Conservation (phyloP, 2,329 filamentous ascomycete species). For the Verticillium zaregamsianum region DNA sequence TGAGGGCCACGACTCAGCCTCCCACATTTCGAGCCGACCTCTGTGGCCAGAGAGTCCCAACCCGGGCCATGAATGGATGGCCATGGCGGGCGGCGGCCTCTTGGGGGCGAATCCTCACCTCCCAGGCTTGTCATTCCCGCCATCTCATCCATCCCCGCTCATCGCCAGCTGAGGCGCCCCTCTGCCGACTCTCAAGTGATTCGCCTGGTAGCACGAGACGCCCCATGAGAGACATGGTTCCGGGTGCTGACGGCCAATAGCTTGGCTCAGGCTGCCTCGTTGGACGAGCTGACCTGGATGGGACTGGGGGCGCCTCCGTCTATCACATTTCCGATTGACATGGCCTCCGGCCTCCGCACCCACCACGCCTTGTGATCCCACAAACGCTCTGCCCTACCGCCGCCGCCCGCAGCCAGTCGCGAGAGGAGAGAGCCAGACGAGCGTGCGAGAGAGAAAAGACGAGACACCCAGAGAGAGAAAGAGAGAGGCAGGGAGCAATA, state of each 20-base stretch:
- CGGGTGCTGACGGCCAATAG: not conserved
- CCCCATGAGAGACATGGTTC: not conserved
- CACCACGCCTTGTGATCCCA: not conserved
- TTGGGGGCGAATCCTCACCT: not conserved
- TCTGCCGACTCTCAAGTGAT: not conserved
- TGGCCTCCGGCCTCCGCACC: not conserved
- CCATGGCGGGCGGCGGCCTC: not conserved
- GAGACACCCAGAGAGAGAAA: not conserved
- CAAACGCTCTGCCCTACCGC: not conserved
- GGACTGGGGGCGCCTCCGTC: not conserved
- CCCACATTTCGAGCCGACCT: not conserved
- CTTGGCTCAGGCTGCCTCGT: not conserved
- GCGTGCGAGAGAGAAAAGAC: not conserved
- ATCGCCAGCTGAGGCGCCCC: not conserved
- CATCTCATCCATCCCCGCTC: not conserved
- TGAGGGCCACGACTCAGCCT: not conserved
- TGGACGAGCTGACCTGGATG: not conserved
- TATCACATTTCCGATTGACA: not conserved
- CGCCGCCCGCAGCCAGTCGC: not conserved
- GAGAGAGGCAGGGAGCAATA: not conserved
- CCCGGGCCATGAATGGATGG: no score
- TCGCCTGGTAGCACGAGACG: not conserved
- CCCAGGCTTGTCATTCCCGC: not conserved
- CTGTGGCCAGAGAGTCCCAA: not conserved
- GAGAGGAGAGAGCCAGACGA: not conserved